phyloP scores from a whole-genome alignment of 768 basidiomycete species.

The Tricholoma saponaceum region DNA sequence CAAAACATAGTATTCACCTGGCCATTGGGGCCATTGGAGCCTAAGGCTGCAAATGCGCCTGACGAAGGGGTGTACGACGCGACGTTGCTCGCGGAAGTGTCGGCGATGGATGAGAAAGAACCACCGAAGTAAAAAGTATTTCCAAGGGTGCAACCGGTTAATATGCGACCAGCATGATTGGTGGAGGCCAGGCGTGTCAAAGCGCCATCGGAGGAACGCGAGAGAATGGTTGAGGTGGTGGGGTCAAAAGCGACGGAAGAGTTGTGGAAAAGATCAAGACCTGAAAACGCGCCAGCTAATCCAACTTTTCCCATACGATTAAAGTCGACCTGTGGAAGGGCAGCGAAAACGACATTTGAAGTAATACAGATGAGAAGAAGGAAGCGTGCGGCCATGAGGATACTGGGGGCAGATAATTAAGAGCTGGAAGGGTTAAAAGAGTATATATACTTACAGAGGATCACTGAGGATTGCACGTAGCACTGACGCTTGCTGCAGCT shows the following conservation, averaged over 20 bases:
- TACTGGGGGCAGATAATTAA: constrained; percentile 6
- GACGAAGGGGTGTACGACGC: constrained; percentile 67
- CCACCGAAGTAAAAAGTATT: constrained; percentile 79
- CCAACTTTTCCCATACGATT: constrained; percentile 89
- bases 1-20: constrained; percentile 73
- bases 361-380: constrained; percentile 16
- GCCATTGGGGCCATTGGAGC: constrained; percentile 69
- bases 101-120: constrained; percentile 69
- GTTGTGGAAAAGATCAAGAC: constrained; percentile 73
- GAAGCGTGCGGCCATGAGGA: constrained; percentile 13
- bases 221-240: constrained; percentile 65
- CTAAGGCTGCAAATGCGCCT: constrained; percentile 56
- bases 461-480: background rate
- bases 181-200: constrained; percentile 72
- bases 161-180: constrained; percentile 73
- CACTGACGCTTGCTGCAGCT: background rate
- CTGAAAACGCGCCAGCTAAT: constrained; percentile 84
- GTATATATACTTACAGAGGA: background rate
- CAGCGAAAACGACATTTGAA: constrained; percentile 27
- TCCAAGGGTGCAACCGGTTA: constrained; percentile 67
- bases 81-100: constrained; percentile 61
- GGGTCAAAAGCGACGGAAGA: constrained; percentile 60
- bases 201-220: constrained; percentile 60
- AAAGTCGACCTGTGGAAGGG: constrained; percentile 40
- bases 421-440: background rate